Evolutionary conservation across 2,329 filamentous ascomycete genomes (phyloP), one percentile per base, ranked within the genome.

Genomic region (Venturia effusa): DNA sequence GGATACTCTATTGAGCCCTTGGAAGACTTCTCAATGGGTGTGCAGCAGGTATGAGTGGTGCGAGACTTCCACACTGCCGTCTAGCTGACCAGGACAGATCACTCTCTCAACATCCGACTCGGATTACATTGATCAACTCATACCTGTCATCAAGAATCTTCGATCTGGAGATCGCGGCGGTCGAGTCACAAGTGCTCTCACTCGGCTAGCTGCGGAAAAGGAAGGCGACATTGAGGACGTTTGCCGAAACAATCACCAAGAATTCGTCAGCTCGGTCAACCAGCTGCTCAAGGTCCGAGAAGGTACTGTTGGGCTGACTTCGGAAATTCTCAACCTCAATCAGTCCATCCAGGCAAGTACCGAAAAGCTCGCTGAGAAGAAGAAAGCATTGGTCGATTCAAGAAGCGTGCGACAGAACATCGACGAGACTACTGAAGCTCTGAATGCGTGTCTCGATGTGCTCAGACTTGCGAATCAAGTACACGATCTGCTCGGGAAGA

Each of bases 261-360:
- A 97, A 71, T 99, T 99, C 72, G 88, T 97, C 40, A 86, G 85
- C 68, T 97, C 93, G 0, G 92, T 99, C 68, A 95, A 94, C 71
- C 91, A 95, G 72, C 84, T 99, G n/a, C 89, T 97, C 69, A 84
- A 86, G 65, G 92, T 97, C 61, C 88, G 93, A 63, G 90, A 97
- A 74, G 92, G 91, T 48, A 97, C 93, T 0, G 91, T 96, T 48
- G 82, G 84, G 57, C 79, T 99, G 71, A 97, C 93, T 1, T 84
- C 88, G 45, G 93, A 99, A 74, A 97, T 99, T 65, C 79, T 99
- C 67, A 85, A 90, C 69, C 82, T 99, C 64, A 97, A 96, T 71
- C 89, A 96, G 74, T 95, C 92, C 8, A 97, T 99, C 63, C 93
- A 97, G 76, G 83, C 88, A 59, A 97, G 92, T 73, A 97, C 94